Conservation (phyloP, 2,329 filamentous ascomycete species). For the Podosphaera fusca region DNA sequence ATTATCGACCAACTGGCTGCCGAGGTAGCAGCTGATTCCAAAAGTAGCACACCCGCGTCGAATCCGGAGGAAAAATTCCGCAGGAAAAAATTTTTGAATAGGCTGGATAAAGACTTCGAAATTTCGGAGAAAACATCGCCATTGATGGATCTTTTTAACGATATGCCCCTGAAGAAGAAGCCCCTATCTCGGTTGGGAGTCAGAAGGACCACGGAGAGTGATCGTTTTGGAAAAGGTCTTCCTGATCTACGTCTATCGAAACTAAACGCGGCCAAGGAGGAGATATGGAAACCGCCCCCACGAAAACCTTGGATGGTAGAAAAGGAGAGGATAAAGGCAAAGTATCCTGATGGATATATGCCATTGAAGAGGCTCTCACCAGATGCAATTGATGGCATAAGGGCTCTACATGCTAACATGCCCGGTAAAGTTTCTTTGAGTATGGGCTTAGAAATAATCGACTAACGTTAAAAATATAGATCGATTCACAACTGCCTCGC, state of each 20-base stretch:
- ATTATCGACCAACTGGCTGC: slow-evolving; percentile 16
- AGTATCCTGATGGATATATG: slow-evolving; percentile 63
- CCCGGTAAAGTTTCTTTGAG: slow-evolving; percentile 30
- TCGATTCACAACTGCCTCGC: slow-evolving; percentile 34
- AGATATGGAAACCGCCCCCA: slow-evolving; percentile 8
- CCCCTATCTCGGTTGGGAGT: neutral
- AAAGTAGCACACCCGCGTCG: neutral
- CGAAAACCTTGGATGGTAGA: slow-evolving; percentile 47
- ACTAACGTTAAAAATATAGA: neutral
- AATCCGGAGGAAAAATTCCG: neutral
- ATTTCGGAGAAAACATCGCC: neutral
- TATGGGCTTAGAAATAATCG: neutral
- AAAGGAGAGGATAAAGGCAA: slow-evolving; percentile 49
- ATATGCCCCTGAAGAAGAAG: neutral
- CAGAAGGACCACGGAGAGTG: neutral
- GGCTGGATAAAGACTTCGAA: neutral
- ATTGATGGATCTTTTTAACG: slow-evolving; percentile 1
- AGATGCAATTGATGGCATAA: slow-evolving; percentile 75
- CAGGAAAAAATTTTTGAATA: neutral
- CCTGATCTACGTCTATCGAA: neutral
- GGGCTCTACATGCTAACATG: slow-evolving; percentile 54
- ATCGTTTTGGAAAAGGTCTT: neutral
- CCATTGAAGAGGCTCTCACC: slow-evolving; percentile 76
- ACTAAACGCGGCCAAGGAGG: neutral
- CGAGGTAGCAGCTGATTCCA: slow-evolving; percentile 4